Evolutionary conservation across 1,284 basidiomycete genomes (phyloP).

Genomic region (Marasmius oreades): DNA sequence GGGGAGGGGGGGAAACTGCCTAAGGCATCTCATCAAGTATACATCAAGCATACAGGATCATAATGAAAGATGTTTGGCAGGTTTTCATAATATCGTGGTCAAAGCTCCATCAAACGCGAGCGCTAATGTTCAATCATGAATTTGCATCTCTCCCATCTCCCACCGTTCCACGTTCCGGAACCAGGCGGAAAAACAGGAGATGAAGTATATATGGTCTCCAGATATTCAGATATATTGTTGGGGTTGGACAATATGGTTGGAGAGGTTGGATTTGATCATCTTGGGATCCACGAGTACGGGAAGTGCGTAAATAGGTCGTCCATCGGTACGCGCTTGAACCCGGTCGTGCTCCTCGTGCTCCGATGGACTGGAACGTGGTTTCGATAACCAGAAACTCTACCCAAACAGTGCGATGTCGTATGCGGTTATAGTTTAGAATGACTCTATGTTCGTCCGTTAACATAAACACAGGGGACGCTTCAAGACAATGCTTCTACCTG

Average conservation of each 20-base stretch:
- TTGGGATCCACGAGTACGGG: slow-evolving; percentile 57
- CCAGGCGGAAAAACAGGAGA: slow-evolving; percentile 67
- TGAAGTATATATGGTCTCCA: slow-evolving; percentile 62
- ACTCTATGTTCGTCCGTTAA: slow-evolving; percentile 37
- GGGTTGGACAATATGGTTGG: slow-evolving; percentile 52
- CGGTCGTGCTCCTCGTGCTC: slow-evolving; percentile 58
- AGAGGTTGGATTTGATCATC: slow-evolving; percentile 28
- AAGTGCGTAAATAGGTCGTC: slow-evolving; percentile 58
- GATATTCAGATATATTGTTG: slow-evolving; percentile 66
- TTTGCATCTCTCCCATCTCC: slow-evolving; percentile 58
- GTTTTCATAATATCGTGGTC: no score
- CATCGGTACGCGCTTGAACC: slow-evolving; percentile 49
- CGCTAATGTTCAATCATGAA: slow-evolving; percentile 50
- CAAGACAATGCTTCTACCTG: slow-evolving; percentile 20
- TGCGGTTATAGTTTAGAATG: slow-evolving; percentile 70
- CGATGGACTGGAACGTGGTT: slow-evolving; percentile 49
- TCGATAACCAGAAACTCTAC: slow-evolving; percentile 68
- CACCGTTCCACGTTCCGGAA: slow-evolving; percentile 59
- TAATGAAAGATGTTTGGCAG: no score
- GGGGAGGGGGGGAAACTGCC: no score
- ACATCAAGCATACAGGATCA: no score
- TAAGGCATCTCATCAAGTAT: no score
- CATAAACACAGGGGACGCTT: neutral
- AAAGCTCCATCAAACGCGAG: no score
- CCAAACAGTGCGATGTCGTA: slow-evolving; percentile 65